phyloP scores from a whole-genome alignment of 495 filamentous ascomycete genomes.

The Pyrenopolyporus hunteri region DNA sequence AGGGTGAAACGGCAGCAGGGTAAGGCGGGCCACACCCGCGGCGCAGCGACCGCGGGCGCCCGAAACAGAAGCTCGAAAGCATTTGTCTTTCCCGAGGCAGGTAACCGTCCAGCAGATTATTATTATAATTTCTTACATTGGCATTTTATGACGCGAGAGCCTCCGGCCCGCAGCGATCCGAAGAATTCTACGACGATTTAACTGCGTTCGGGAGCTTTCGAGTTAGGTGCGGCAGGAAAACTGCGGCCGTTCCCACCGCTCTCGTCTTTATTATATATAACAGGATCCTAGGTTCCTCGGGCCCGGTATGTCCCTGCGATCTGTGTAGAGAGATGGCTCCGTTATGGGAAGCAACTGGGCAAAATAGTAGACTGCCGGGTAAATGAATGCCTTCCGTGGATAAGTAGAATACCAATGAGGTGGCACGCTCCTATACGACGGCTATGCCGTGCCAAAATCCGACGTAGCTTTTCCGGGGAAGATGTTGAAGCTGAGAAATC shows the following conservation, averaged over 20 bases:
- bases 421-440: constrained; percentile 17
- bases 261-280: constrained; percentile 26
- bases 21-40: constrained; percentile 31
- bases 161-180: constrained; percentile 18
- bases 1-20: constrained; percentile 33
- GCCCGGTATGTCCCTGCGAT: constrained; percentile 14
- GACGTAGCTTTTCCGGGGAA: constrained; percentile 10
- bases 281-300: constrained; percentile 3
- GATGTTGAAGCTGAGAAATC: constrained; percentile 7
- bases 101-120: constrained; percentile 32
- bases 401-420: constrained; percentile 25
- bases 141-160: constrained; percentile 27
- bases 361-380: constrained; percentile 30
- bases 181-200: constrained; percentile 16
- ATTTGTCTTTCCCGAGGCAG: constrained; percentile 31
- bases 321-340: constrained; percentile 8
- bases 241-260: constrained; percentile 1
- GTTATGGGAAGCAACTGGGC: constrained; percentile 16
- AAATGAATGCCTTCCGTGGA: constrained; percentile 30
- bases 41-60: constrained; percentile 28
- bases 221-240: constrained; percentile 5
- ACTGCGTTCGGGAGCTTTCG: neutral
- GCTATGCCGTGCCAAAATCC: constrained; percentile 5
- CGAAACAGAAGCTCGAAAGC: constrained; percentile 17
- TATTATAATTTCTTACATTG: too few relatives aligned